These are phyloP conservation scores for Coniochaeta ligniaria DNA, from an alignment of 2,329 filamentous ascomycete species.

Conservation along the genomic window DNA sequence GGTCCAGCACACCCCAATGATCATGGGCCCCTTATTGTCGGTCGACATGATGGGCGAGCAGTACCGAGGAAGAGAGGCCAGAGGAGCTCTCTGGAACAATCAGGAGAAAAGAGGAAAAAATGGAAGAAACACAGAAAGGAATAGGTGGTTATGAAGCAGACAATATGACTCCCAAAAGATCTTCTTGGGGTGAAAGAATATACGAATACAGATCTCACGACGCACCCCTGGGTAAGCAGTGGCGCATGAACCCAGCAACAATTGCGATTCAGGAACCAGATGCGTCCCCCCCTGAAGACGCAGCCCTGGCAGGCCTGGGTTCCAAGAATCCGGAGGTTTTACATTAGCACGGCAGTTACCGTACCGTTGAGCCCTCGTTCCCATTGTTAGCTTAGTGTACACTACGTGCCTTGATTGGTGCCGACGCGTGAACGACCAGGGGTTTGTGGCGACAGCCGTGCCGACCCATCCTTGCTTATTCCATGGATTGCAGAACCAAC, in stretches of 20 bases:
- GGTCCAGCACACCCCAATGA: neutral
- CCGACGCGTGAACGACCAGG: no score
- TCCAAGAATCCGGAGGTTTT: neutral
- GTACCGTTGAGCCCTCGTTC: neutral
- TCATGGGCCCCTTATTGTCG: conserved; percentile 1
- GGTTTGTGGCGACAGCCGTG: no score
- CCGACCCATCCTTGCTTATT: no score
- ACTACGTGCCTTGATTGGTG: no score
- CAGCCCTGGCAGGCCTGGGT: neutral
- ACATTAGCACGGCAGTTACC: neutral
- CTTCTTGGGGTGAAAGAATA: neutral
- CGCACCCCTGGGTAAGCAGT: neutral
- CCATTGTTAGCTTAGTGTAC: neutral
- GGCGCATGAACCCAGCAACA: neutral
- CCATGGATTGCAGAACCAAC: no score
- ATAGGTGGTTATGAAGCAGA: neutral
- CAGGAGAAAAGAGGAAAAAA: neutral
- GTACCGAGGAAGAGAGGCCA: neutral
- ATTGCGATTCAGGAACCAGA: neutral
- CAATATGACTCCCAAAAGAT: neutral
- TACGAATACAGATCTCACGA: neutral
- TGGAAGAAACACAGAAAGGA: neutral
- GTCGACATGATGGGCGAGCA: neutral
- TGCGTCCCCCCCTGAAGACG: no score
- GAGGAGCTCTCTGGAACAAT: neutral